phyloP scores from a whole-genome alignment of 768 basidiomycete genomes.

The Tylopilus felleus region DNA sequence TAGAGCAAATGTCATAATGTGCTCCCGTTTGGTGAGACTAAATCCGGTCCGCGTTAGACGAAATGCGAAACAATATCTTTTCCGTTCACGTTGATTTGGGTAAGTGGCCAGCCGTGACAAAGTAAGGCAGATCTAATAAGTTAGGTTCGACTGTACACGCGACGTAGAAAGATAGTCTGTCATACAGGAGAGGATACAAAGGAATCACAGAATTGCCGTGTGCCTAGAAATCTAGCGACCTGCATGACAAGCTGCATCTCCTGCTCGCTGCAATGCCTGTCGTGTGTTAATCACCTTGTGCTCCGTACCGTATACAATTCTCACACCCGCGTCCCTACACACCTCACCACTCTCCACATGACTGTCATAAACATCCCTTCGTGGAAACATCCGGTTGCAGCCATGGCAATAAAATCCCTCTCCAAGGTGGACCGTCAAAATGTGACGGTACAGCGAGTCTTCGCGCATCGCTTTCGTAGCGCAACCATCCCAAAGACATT shows the following conservation, averaged over 20 bases:
- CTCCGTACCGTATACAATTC: conserved; percentile 1
- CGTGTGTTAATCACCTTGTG: background rate
- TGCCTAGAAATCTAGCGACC: background rate
- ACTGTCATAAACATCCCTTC: conserved; percentile 7
- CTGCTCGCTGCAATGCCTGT: background rate
- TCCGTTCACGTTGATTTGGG: too few relatives aligned
- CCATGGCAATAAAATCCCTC: conserved; percentile 8
- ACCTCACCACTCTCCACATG: background rate
- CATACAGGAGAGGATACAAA: too few relatives aligned
- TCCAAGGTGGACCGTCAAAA: conserved; percentile 5
- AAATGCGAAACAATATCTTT: too few relatives aligned
- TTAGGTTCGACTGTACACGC: too few relatives aligned
- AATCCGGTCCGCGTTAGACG: background rate
- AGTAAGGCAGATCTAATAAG: too few relatives aligned
- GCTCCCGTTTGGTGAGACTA: too few relatives aligned
- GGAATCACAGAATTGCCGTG: too few relatives aligned
- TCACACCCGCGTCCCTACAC: background rate
- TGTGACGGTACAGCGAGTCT: conserved; percentile 7
- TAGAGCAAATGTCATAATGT: too few relatives aligned
- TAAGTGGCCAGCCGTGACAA: too few relatives aligned
- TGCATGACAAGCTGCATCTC: background rate
- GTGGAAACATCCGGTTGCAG: conserved; percentile 2
- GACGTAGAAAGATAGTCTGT: too few relatives aligned
- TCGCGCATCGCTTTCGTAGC: background rate
- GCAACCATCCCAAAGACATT: conserved; percentile 9